Evolutionary conservation across 805 yeast species (phyloP).

Genomic region (Peterozyma toletana): DNA sequence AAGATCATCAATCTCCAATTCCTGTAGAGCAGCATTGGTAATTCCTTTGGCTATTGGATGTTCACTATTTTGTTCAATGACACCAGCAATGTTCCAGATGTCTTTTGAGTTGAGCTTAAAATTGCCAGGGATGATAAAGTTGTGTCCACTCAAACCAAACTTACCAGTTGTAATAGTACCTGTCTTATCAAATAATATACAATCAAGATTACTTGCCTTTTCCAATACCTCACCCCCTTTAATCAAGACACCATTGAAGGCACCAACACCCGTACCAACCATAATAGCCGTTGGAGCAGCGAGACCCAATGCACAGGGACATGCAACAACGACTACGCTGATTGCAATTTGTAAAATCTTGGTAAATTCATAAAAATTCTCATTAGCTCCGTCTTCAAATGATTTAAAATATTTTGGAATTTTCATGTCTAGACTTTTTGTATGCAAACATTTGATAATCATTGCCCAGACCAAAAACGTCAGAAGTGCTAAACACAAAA

Average conservation of each 20-base stretch:
- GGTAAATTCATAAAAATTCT: slow-evolving; percentile 13
- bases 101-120: slow-evolving; percentile 2
- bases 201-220: slow-evolving; percentile 52
- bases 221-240: slow-evolving; percentile 93
- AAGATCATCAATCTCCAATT: background rate
- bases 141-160: slow-evolving; percentile 38
- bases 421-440: slow-evolving; percentile 8
- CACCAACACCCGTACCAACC: slow-evolving; percentile 98
- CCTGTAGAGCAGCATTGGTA: slow-evolving; percentile 21
- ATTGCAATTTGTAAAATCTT: slow-evolving; percentile 63
- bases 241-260: slow-evolving; percentile 78
- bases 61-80: slow-evolving; percentile 65
- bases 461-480: slow-evolving; percentile 66
- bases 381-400: slow-evolving; percentile 8
- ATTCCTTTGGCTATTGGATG: slow-evolving; percentile 86
- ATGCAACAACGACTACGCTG: slow-evolving; percentile 92
- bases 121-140: slow-evolving; percentile 9
- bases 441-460: slow-evolving; percentile 21
- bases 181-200: slow-evolving; percentile 86
- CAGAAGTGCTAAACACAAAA: slow-evolving; percentile 49
- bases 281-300: slow-evolving; percentile 98
- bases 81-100: slow-evolving; percentile 49
- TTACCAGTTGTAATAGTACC: slow-evolving; percentile 89
- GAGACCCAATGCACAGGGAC: slow-evolving; percentile 96
- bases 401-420: background rate